Percentiles rank a stretch among this genome's conserved stretches.
phyloP scores from a whole-genome alignment of 108 stramenopile species.

The Schizochytrium sp. region DNA sequence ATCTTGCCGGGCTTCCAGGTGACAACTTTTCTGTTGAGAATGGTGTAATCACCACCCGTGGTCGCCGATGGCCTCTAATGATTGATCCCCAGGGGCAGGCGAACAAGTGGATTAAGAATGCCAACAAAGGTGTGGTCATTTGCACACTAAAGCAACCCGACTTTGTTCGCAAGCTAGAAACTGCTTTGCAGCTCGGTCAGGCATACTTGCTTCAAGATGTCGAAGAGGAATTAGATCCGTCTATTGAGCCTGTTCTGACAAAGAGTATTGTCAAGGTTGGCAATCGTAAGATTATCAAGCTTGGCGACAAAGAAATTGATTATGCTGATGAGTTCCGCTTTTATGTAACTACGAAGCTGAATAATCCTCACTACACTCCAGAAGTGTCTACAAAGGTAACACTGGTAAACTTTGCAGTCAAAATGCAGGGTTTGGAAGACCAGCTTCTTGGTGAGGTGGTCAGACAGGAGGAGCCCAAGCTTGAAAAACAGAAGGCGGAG shows the following conservation, averaged over 20 bases:
- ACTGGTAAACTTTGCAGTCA: conserved; percentile 81
- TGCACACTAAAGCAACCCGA: conserved; percentile 79
- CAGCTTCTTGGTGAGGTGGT: conserved; percentile 80
- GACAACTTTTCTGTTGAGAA: conserved; percentile 81
- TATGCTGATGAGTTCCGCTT: conserved; percentile 73
- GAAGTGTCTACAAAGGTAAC: conserved; percentile 81
- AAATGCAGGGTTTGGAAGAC: conserved; percentile 79
- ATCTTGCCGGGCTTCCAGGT: conserved; percentile 78
- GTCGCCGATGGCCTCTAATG: conserved; percentile 81
- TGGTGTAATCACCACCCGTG: conserved; percentile 79
- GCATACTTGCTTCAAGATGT: conserved; percentile 81
- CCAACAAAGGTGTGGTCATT: conserved; percentile 73
- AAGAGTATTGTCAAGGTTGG: conserved; percentile 78
- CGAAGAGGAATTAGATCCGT: conserved; percentile 79
- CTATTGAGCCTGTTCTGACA: conserved; percentile 79
- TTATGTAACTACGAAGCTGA: conserved; percentile 76
- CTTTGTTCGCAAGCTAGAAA: conserved; percentile 76
- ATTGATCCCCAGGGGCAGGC: conserved; percentile 82
- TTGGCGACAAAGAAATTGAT: conserved; percentile 82
- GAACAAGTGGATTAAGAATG: conserved; percentile 78
- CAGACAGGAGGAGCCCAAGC: conserved; percentile 75
- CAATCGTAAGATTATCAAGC: conserved; percentile 75
- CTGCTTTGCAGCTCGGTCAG: conserved; percentile 74
- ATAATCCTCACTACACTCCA: conserved; percentile 80
- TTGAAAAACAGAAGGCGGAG: conserved; percentile 78